Conservation (phyloP, 23 red algal genomes). For the Pyropia yezoensis region DNA sequence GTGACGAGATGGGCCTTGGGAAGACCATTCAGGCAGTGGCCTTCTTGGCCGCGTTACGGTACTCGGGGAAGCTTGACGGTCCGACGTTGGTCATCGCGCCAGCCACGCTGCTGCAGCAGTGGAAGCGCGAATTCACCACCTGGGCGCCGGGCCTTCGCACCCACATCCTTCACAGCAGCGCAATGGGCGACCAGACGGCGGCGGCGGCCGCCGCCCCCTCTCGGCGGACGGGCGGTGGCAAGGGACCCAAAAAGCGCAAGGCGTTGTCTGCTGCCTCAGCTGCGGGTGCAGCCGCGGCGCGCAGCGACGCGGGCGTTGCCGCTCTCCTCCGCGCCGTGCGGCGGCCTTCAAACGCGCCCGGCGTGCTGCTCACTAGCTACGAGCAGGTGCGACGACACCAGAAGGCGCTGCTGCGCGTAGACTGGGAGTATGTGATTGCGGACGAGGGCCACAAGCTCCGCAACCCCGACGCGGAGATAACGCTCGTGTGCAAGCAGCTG, state of each 20-base stretch:
- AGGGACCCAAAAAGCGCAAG: not conserved
- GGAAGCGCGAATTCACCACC: constrained; percentile 74
- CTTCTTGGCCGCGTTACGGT: constrained; percentile 81
- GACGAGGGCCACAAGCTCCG: constrained; percentile 97
- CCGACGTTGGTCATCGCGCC: constrained; percentile 66
- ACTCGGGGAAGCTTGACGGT: constrained; percentile 51
- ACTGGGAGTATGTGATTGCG: constrained; percentile 86
- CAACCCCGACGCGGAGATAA: constrained; percentile 93
- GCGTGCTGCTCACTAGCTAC: constrained; percentile 86
- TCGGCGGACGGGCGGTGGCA: not conserved
- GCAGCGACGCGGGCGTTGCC: no score
- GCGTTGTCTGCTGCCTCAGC: no score
- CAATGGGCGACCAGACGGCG: no score
- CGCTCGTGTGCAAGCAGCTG: constrained; percentile 74
- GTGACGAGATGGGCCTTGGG: constrained; percentile 83
- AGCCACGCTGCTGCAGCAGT: constrained; percentile 82
- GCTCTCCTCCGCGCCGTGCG: no score
- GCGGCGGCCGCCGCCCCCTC: not conserved
- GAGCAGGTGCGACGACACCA: constrained; percentile 69
- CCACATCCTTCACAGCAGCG: constrained; percentile 39
- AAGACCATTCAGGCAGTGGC: constrained; percentile 26
- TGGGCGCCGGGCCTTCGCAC: constrained; percentile 77
- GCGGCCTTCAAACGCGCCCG: not conserved
- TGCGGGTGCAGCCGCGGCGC: no score
- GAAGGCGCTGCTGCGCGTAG: constrained; percentile 3